Conservation (phyloP, 2,329 filamentous ascomycete genomes). For the Aspergillus fumigatiaffinis region DNA sequence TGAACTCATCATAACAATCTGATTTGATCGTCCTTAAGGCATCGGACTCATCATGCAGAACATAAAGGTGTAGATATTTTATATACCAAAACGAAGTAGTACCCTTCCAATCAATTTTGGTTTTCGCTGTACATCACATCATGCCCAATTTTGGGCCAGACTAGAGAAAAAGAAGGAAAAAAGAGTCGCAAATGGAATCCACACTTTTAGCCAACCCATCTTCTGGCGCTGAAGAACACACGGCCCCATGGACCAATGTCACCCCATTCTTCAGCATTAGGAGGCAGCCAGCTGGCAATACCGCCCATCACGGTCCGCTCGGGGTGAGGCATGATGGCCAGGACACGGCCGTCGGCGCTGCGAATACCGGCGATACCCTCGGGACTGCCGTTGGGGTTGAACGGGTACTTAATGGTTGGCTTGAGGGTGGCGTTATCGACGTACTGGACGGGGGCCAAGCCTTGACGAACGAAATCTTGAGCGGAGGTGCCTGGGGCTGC, state of each 20-base stretch:
- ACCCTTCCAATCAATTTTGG: background rate
- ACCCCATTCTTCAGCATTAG: conserved; percentile 64
- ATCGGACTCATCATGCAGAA: background rate
- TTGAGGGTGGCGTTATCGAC: conserved; percentile 71
- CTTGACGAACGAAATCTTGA: conserved; percentile 55
- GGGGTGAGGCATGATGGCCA: conserved; percentile 91
- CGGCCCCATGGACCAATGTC: conserved; percentile 81
- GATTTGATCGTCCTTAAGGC: background rate
- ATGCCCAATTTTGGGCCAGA: background rate
- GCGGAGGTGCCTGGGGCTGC: conserved; percentile 45
- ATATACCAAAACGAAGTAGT: background rate
- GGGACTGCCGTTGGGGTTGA: conserved; percentile 83
- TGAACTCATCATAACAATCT: background rate
- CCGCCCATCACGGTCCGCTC: conserved; percentile 83
- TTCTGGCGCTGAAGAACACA: conserved; percentile 81
- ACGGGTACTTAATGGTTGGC: conserved; percentile 78
- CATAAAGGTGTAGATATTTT: background rate
- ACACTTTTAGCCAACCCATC: conserved; percentile 67
- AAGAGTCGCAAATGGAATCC: background rate
- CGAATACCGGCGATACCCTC: conserved; percentile 76
- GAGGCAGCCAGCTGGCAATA: conserved; percentile 70
- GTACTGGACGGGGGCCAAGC: conserved; percentile 75
- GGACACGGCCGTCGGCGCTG: conserved; percentile 70
- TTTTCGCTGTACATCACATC: background rate
- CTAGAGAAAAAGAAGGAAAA: background rate